These are phyloP conservation scores for Aspergillus ruber DNA, from an alignment of 2,329 filamentous ascomycete species.

Conservation along the genomic window DNA sequence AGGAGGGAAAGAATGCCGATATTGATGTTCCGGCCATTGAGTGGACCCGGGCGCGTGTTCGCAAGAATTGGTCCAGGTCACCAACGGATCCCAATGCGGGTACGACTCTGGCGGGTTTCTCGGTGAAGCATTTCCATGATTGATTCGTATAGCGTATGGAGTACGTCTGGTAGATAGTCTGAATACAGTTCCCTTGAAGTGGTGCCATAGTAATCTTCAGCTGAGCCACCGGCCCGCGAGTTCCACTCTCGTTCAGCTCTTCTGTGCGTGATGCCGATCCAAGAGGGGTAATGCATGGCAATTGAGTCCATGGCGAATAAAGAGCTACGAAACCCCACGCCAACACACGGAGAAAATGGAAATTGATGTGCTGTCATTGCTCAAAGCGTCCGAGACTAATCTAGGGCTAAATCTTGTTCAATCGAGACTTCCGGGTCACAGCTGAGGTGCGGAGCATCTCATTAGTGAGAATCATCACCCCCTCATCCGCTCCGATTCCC, in stretches of 20 bases:
- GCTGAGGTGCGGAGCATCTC: conserved; percentile 5
- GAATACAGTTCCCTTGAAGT: neutral
- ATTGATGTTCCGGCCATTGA: conserved; percentile 11
- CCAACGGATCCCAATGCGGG: conserved; percentile 6
- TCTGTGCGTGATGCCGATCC: too few species aligned
- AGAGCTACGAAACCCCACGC: neutral
- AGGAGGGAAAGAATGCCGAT: conserved; percentile 5
- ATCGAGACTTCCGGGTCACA: neutral
- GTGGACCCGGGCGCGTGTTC: conserved; percentile 25
- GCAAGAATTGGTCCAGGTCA: conserved; percentile 18
- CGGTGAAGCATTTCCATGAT: conserved; percentile 4
- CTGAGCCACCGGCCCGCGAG: too few species aligned
- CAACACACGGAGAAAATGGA: too few species aligned
- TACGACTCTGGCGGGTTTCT: conserved; percentile 5
- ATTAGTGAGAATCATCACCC: conserved; percentile 6
- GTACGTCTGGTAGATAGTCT: neutral
- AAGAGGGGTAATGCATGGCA: too few species aligned
- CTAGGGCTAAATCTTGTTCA: neutral
- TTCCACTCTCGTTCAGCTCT: too few species aligned
- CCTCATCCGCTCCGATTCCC: conserved; percentile 5
- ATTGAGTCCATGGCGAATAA: too few species aligned
- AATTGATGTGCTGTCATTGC: neutral
- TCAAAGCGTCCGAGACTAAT: neutral
- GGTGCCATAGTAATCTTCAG: too few species aligned
- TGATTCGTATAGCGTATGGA: neutral